Base-by-base conservation (phyloP, 345 rosid genomes). In the Cardamine occulta region DNA sequence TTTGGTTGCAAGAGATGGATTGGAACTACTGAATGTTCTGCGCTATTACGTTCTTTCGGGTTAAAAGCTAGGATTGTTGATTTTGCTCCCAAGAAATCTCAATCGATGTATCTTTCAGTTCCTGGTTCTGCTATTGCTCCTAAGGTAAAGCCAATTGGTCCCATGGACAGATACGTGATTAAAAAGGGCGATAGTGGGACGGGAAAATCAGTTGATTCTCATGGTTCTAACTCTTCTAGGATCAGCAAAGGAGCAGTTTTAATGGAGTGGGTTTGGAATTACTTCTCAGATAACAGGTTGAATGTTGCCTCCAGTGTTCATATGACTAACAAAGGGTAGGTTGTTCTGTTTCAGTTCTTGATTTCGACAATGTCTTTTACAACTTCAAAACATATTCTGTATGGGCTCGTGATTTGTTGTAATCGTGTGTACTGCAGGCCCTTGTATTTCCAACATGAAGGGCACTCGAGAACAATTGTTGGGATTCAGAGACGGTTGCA, bases 361-460 rank as follows among this genome's bases (percentile, higher is more conserved):
- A 26, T 48, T 37, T 37, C 34, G 19, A 8, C 45, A 26, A 32
- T 57, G 9, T 57, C 51, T 55, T 65, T 65, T 1, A 8, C 26
- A 45, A 35, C 62, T 12, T 55, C 4, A 23, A 17, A 21, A 28
- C 35, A 32, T 19, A 19, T 19, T 19, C 19, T 19, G 19, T 66
- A 48, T 23, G 28, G 31, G 66, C 60, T 78, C 23, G 14, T 62
- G 35, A 76, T 39, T 24, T 29, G 66, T 59, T 62, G 54, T 15
- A 42, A 73, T 23, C 44, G 19, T 32, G 76, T 79, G 60, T 37
- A 65, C 58, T 56, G 68, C 79, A 91, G 96, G 82, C 96, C 97
- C 6, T 85, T 91, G 70, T 91, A 91, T 76, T 88, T 88, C 78
- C 97, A 91, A 76, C 96, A 91, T 54, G 90, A 89, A 60, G 97